Percentiles rank a stretch among this genome's conserved stretches.
phyloP scores from a whole-genome alignment of 257 asterid genomes.

The Gentiana straminea region DNA sequence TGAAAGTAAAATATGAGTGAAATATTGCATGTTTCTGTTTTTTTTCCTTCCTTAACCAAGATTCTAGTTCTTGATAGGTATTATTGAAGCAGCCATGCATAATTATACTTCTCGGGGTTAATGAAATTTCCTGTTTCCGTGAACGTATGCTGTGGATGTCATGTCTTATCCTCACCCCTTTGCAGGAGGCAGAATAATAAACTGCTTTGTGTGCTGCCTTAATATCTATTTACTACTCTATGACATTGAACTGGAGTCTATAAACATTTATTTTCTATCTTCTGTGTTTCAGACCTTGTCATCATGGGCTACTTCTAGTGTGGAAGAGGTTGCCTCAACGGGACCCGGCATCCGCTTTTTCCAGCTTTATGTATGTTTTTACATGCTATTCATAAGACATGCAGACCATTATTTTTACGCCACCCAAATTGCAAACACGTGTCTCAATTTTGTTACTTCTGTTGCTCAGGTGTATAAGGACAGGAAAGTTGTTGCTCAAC shows the following conservation, averaged over 20 bases:
- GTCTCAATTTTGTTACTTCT: not conserved
- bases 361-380: constrained; percentile 36
- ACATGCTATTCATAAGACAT: not conserved
- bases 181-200: too few species aligned
- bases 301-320: constrained; percentile 53
- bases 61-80: too few species aligned
- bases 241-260: not conserved
- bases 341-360: constrained; percentile 47
- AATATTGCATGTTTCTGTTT: too few species aligned
- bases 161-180: too few species aligned
- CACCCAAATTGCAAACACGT: not conserved
- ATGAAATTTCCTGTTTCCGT: too few species aligned
- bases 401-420: not conserved
- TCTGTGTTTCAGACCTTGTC: constrained; percentile 56
- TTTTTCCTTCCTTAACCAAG: too few species aligned
- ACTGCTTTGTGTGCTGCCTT: too few species aligned
- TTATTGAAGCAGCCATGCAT: too few species aligned
- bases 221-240: too few species aligned
- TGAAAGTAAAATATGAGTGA: too few species aligned
- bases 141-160: too few species aligned
- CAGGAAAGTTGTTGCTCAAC: constrained; percentile 86
- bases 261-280: constrained; percentile 8
- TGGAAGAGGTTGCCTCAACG: constrained; percentile 90
- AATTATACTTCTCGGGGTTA: too few species aligned
- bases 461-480: constrained; percentile 67